Base-by-base conservation (phyloP, 2,329 filamentous ascomycete genomes). In the Diplocarpon rosae region DNA sequence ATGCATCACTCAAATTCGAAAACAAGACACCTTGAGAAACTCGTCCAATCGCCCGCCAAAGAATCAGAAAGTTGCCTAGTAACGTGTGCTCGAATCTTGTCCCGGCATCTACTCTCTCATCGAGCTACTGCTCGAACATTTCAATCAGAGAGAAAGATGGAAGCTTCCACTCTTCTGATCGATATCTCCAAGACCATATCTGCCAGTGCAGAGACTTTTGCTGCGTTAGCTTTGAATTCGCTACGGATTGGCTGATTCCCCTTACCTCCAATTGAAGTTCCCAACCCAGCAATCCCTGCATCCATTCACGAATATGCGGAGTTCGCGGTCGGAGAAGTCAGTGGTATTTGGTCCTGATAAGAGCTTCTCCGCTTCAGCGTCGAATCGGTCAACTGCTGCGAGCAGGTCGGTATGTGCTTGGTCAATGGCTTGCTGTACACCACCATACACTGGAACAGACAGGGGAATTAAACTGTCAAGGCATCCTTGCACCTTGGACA, bases 201-300 rank as follows among this genome's bases (percentile, higher is more conserved):
- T 34, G 10, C 45, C 45, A 37, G 45, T 44, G 33, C 32, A 41
- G 13, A 47, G 27, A 17, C 45, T 43, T 12, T 24, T n/a, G 6
- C 5, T 20, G 5, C 20, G 33, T 43, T 29, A 38, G 37, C 34
- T 7, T n/a, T 11, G 13, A 5, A 24, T 12, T 16, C 10, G 11
- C n/a, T 33, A 5, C 13, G 27, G 31, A 37, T 3, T 16, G 9
- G 35, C 3, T 36, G 13, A 15, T 14, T 16, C 5, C 29, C 14
- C 45, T 31, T 33, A 47, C 45, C 42, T 48, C 50, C 47, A 50
- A 16, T 41, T 45, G 24, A 48, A 48, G 34, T 50, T 50, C 1
- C 50, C 48, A 12, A 43, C 39, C 28, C 46, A 48, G 30, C 41
- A 42, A 9, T 42, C 39, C 32, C 43, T 43, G 8, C 44, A 45